Evolutionary conservation across 2,329 filamentous ascomycete genomes (phyloP).

Genomic region (Calonectria pseudoturangicola): DNA sequence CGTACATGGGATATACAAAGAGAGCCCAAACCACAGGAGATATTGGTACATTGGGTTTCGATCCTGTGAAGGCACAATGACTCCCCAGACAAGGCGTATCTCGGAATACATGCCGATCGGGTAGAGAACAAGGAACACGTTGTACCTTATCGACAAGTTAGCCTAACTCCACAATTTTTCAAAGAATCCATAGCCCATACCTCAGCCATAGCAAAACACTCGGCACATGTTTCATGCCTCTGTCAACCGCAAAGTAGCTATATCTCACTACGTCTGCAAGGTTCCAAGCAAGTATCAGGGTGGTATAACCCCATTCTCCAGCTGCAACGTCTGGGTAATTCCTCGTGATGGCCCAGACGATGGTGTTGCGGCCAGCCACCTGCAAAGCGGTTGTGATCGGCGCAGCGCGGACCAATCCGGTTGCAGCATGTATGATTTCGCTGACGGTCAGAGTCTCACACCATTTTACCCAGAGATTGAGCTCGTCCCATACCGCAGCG

Average conservation of each 20-base stretch:
- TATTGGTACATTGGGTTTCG: conserved; percentile 46
- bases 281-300: conserved; percentile 50
- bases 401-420: conserved; percentile 45
- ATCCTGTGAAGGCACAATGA: conserved; percentile 44
- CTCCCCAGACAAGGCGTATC: conserved; percentile 45
- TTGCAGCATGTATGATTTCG: conserved; percentile 43
- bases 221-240: conserved; percentile 34
- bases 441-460: conserved; percentile 42
- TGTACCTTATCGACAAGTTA: conserved; percentile 38
- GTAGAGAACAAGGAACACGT: conserved; percentile 47
- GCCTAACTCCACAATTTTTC: neutral
- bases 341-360: conserved; percentile 50
- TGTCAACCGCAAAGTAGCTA: conserved; percentile 47
- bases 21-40: conserved; percentile 46
- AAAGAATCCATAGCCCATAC: conserved; percentile 33
- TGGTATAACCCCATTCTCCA: conserved; percentile 42
- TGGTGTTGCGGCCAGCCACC: conserved; percentile 50
- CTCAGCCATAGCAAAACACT: conserved; percentile 44
- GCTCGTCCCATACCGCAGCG: conserved; percentile 43
- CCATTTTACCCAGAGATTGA: conserved; percentile 45
- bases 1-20: conserved; percentile 43
- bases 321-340: conserved; percentile 47
- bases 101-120: conserved; percentile 47
- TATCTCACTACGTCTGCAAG: conserved; percentile 47
- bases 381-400: conserved; percentile 47